These are phyloP conservation scores for Globisporangium yorkense DNA, from an alignment of 352 stramenopile genomes.

Conservation along the genomic window DNA sequence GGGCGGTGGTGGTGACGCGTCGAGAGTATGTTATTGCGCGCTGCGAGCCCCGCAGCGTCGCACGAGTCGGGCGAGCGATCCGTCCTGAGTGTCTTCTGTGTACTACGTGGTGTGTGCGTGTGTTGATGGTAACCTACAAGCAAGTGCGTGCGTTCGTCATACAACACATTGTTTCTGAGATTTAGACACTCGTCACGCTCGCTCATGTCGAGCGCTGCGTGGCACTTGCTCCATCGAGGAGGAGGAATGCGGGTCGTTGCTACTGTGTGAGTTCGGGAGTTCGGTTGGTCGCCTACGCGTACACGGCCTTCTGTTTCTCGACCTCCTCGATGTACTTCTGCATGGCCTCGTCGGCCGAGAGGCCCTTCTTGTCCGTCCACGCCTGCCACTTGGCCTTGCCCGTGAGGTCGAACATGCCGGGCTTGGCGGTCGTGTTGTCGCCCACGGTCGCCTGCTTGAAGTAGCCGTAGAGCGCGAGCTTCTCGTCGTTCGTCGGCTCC, in stretches of 20 bases:
- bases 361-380: slow-evolving; percentile 81
- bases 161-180: not conserved
- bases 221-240: no score
- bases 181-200: not conserved
- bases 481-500: slow-evolving; percentile 82
- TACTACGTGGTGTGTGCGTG: not conserved
- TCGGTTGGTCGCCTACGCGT: slow-evolving; percentile 39
- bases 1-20: not conserved
- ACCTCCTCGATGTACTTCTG: slow-evolving; percentile 84
- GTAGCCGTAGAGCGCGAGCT: slow-evolving; percentile 86
- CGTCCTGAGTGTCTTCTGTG: not conserved
- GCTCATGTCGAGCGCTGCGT: no score
- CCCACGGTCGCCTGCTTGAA: slow-evolving; percentile 89
- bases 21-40: slow-evolving; percentile 9
- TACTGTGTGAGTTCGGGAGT: no score
- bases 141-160: not conserved
- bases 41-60: not conserved
- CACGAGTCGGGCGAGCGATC: no score
- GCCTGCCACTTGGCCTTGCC: slow-evolving; percentile 88
- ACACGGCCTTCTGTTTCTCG: slow-evolving; percentile 75
- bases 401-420: slow-evolving; percentile 85
- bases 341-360: slow-evolving; percentile 84
- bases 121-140: not conserved
- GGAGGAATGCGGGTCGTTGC: no score
- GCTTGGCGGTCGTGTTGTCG: slow-evolving; percentile 77